phyloP scores from a whole-genome alignment of 2,329 filamentous ascomycete genomes.

The Alternaria triticina region DNA sequence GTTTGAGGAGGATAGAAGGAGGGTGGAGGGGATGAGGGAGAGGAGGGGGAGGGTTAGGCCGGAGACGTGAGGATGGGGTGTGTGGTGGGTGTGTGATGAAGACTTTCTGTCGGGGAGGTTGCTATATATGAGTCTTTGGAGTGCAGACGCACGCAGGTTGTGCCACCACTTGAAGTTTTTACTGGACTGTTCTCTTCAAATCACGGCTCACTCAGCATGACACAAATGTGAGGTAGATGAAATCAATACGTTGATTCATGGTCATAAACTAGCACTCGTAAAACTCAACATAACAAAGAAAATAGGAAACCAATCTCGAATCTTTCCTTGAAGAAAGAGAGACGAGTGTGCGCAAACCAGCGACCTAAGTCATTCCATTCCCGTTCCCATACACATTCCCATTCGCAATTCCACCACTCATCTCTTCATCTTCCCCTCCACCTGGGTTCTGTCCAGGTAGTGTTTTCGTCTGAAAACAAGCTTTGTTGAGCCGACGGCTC shows the following conservation, averaged over 20 bases:
- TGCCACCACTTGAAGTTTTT: neutral
- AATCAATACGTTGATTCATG: neutral
- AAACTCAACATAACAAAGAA: neutral
- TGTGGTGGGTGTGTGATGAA: neutral
- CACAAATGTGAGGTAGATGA: neutral
- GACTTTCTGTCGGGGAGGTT: neutral
- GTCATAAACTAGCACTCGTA: neutral
- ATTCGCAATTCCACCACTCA: neutral
- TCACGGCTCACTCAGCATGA: neutral
- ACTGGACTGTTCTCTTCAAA: neutral
- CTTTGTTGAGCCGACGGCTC: slow-evolving; percentile 6
- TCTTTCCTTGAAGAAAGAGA: neutral
- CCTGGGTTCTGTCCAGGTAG: neutral
- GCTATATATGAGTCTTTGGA: neutral
- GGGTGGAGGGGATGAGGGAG: slow-evolving; percentile 73
- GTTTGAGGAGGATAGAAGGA: slow-evolving; percentile 79
- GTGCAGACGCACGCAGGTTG: neutral
- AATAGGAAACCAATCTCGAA: neutral
- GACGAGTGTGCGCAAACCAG: neutral
- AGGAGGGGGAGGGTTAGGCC: slow-evolving; percentile 55
- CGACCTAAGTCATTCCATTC: neutral
- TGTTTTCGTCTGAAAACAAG: neutral
- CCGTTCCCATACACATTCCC: neutral
- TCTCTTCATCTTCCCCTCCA: neutral
- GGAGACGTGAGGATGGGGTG: slow-evolving; percentile 22